phyloP scores from a whole-genome alignment of 2,329 filamentous ascomycete genomes.

The Diplocarpon rosae region DNA sequence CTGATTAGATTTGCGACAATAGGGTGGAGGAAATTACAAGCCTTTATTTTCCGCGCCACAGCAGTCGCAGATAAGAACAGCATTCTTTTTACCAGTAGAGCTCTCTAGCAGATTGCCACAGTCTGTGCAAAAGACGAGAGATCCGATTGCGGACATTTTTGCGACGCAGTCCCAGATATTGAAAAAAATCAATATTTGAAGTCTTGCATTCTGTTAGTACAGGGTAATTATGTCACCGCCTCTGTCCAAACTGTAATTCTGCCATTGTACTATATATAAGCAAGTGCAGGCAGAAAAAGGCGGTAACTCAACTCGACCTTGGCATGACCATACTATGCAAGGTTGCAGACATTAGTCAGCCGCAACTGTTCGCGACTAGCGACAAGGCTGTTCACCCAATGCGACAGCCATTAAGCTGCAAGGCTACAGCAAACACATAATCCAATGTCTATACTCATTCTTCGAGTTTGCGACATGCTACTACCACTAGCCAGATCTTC shows the following conservation, averaged over 20 bases:
- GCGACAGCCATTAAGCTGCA: slow-evolving; percentile 5
- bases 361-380: neutral
- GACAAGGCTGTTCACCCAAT: slow-evolving; percentile 12
- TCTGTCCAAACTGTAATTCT: too few species aligned
- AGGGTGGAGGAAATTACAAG: slow-evolving; percentile 28
- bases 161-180: neutral
- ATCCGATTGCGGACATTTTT: slow-evolving; percentile 78
- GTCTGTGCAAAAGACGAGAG: slow-evolving; percentile 83
- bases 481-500: neutral
- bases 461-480: slow-evolving; percentile 3
- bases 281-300: too few species aligned
- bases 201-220: slow-evolving; percentile 5
- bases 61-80: slow-evolving; percentile 70
- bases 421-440: neutral
- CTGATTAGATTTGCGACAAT: neutral
- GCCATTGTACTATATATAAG: too few species aligned
- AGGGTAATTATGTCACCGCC: neutral
- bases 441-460: neutral
- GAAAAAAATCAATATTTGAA: neutral
- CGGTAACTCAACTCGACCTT: too few species aligned
- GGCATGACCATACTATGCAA: too few species aligned
- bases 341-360: neutral
- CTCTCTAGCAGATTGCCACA: slow-evolving; percentile 84
- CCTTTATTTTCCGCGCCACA: slow-evolving; percentile 80
- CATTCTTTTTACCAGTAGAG: slow-evolving; percentile 65